Conservation (phyloP, 2,329 filamentous ascomycete genomes). For the Aspergillus glaucus region DNA sequence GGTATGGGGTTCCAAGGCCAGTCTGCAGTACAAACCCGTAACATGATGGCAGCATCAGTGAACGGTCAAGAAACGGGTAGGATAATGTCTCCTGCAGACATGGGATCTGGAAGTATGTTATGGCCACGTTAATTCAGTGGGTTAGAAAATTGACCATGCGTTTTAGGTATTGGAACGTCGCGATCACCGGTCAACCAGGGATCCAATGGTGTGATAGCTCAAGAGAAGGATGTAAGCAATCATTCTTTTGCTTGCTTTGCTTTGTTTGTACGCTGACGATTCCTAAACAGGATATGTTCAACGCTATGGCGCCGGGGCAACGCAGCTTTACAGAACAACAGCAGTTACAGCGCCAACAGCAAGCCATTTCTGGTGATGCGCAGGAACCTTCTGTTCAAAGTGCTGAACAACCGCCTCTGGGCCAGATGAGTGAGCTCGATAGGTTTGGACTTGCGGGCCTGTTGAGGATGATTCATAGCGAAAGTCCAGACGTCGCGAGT, state of each 20-base stretch:
- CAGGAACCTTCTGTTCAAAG: slow-evolving; percentile 31
- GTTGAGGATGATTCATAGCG: slow-evolving; percentile 51
- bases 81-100: slow-evolving; percentile 30
- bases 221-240: slow-evolving; percentile 34
- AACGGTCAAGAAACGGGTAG: slow-evolving; percentile 33
- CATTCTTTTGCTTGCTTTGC: slow-evolving; percentile 3
- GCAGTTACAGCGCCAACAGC: slow-evolving; percentile 30
- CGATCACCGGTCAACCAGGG: slow-evolving; percentile 39
- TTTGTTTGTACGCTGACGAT: slow-evolving; percentile 10
- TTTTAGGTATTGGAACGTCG: slow-evolving; percentile 30
- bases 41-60: slow-evolving; percentile 22
- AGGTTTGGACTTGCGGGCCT: slow-evolving; percentile 55
- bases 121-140: background rate
- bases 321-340: slow-evolving; percentile 31
- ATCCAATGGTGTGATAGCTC: slow-evolving; percentile 37
- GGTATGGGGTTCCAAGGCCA: slow-evolving; percentile 41
- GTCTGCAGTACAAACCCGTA: slow-evolving; percentile 23
- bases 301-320: slow-evolving; percentile 27
- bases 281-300: slow-evolving; percentile 29
- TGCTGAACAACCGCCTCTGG: slow-evolving; percentile 37
- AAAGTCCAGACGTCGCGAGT: slow-evolving; percentile 46
- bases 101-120: slow-evolving; percentile 24
- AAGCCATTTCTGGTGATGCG: slow-evolving; percentile 23
- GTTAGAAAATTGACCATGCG: slow-evolving; percentile 10
- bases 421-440: slow-evolving; percentile 56